Conservation (phyloP, 441 rosid species). For the Jatropha multifida region DNA sequence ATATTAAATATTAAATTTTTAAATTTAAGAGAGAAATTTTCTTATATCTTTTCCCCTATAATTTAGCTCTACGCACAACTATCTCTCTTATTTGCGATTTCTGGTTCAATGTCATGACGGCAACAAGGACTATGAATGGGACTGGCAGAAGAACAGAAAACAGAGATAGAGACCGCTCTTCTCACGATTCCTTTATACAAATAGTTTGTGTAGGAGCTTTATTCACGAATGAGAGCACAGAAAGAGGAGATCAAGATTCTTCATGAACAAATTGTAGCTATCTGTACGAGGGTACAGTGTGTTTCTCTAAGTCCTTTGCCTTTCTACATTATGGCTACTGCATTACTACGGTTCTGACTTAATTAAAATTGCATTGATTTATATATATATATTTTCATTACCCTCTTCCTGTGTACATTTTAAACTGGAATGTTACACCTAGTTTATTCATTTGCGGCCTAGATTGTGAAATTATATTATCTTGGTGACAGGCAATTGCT, state of each 20-base stretch:
- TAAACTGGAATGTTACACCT: constrained; percentile 15
- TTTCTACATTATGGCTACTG: constrained; percentile 10
- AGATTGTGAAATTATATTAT: constrained; percentile 25
- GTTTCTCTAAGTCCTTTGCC: constrained; percentile 16
- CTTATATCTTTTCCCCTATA: too few relatives aligned
- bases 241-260: constrained; percentile 79
- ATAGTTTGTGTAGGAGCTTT: constrained; percentile 54
- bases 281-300: constrained; percentile 64
- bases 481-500: constrained; percentile 70
- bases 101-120: too few relatives aligned
- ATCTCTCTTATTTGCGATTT: too few relatives aligned
- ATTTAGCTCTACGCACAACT: too few relatives aligned
- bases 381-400: constrained; percentile 8
- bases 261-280: constrained; percentile 70
- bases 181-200: constrained; percentile 17
- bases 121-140: too few relatives aligned
- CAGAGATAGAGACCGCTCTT: too few relatives aligned
- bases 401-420: not conserved
- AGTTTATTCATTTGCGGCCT: constrained; percentile 14
- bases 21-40: too few relatives aligned
- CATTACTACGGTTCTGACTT: constrained; percentile 20
- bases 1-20: too few relatives aligned
- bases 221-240: constrained; percentile 56
- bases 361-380: constrained; percentile 21
- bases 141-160: too few relatives aligned